Base-by-base conservation (phyloP, 192 early-diverging fungal genomes). In the Coemansia erecta region DNA sequence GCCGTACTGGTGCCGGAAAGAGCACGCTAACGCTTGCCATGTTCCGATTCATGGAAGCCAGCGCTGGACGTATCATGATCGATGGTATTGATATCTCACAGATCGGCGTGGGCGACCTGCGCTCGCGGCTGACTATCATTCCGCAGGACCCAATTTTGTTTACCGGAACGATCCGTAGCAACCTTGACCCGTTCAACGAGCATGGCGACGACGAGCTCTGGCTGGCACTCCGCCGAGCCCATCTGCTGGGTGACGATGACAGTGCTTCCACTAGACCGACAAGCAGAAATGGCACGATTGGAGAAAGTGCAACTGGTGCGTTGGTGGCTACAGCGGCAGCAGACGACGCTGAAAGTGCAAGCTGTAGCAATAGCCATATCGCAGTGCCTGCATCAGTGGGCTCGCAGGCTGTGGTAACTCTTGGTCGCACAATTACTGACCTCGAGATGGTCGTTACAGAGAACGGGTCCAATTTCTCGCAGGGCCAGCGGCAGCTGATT, bases 401-500 rank as follows among this genome's bases (percentile, higher is more conserved):
- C n/a, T 23, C 49, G 5, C 28, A n/a, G 17, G 54, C 23, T 4
- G 57, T 46, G 2, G 66, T 56, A 26, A 60, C 44, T 2, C 63
- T 67, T 28, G 68, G 74, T 2, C 68, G 74, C 17, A 64, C 74
- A 23, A 77, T 77, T 49, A 67, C 26, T 19, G 65, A 65, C 18
- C 56, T 81, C 17, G 73, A 75, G 8, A 64, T 68, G 66, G 63
- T 53, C 14, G 60, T 78, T n/a, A 43, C 45, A 18, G 85, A 86
- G 56, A 84, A 82, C 47, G 91, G 91, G 24, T 82, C 83, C 26
- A 92, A 92, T 78, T 85, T 93, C 58, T 89, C 86, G 21, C 83
- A 84, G 61, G 93, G 93, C 10, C 92, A 95, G 72, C 80, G 90
- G 28, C 93, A 95, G 81, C 62, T 95, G 47, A 79, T 95, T 46